Percentiles rank a stretch among this genome's conserved stretches.
phyloP scores from a whole-genome alignment of 805 yeast genomes.

The Zygotorulaspora sp. region DNA sequence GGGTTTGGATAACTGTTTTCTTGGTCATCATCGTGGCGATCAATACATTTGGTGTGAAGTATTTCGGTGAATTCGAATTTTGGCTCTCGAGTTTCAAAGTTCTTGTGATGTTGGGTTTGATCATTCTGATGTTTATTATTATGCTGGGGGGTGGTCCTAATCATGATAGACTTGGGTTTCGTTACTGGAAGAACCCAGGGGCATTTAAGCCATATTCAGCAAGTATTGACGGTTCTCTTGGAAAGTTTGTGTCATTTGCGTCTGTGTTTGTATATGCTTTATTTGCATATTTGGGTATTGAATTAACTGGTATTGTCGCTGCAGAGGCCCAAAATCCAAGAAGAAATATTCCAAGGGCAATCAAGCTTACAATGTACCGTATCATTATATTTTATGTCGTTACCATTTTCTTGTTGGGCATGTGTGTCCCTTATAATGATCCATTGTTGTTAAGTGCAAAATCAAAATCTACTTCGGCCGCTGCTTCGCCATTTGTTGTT shows the following conservation, averaged over 20 bases:
- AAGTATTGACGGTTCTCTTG: slow-evolving; percentile 42
- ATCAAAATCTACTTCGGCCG: slow-evolving; percentile 48
- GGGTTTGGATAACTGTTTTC: slow-evolving; percentile 44
- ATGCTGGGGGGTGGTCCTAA: slow-evolving; percentile 77
- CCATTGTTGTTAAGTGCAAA: slow-evolving; percentile 48
- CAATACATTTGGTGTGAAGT: slow-evolving; percentile 37
- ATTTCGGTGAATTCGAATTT: slow-evolving; percentile 46
- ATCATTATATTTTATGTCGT: slow-evolving; percentile 58
- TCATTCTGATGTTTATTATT: slow-evolving; percentile 55
- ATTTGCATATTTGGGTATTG: slow-evolving; percentile 69
- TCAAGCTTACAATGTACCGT: slow-evolving; percentile 64
- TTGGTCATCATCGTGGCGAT: slow-evolving; percentile 35
- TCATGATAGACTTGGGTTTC: slow-evolving; percentile 68
- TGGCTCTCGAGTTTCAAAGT: slow-evolving; percentile 61
- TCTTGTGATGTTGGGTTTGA: slow-evolving; percentile 60
- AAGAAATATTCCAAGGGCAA: slow-evolving; percentile 65
- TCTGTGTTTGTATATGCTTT: slow-evolving; percentile 62
- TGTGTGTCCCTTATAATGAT: slow-evolving; percentile 61
- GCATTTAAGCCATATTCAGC: slow-evolving; percentile 49
- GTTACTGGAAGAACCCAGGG: slow-evolving; percentile 68
- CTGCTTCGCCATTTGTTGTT: slow-evolving; percentile 81
- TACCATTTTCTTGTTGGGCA: slow-evolving; percentile 59
- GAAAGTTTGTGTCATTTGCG: slow-evolving; percentile 57
- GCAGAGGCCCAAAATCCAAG: slow-evolving; percentile 72
- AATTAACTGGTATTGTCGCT: slow-evolving; percentile 65